A percentile compares a stretch with the other conserved stretches of the same genome.
phyloP scores from a whole-genome alignment of 2,329 filamentous ascomycete genomes.

The Penicillium freii region DNA sequence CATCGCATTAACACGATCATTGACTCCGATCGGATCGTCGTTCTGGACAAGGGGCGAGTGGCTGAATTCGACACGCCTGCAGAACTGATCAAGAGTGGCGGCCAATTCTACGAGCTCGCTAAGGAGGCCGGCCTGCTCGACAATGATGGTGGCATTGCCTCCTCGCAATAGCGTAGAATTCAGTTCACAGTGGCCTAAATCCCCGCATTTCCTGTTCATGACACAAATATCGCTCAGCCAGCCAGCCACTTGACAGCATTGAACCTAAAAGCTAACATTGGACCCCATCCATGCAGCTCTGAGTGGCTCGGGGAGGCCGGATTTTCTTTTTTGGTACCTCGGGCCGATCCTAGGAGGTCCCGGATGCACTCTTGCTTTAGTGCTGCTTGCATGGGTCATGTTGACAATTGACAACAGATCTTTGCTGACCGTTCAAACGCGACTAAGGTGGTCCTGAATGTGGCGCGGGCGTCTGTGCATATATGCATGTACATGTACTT shows the following conservation, averaged over 20 bases:
- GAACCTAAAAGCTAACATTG: background rate
- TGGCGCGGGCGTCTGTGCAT: constrained; percentile 21
- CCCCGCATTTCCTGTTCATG: constrained; percentile 6
- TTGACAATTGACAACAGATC: constrained; percentile 1
- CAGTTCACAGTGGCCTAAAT: constrained; percentile 11
- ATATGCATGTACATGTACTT: constrained; percentile 14
- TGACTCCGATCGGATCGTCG: constrained; percentile 82
- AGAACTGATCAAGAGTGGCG: constrained; percentile 70
- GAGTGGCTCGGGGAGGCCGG: constrained; percentile 21
- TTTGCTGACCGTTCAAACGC: constrained; percentile 9
- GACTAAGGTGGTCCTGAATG: background rate
- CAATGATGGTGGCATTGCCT: constrained; percentile 36
- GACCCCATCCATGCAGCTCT: constrained; percentile 11
- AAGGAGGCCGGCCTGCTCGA: constrained; percentile 79
- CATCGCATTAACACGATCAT: constrained; percentile 98
- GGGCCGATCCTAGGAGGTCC: constrained; percentile 15
- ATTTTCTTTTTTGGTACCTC: constrained; percentile 3
- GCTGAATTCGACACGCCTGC: constrained; percentile 88
- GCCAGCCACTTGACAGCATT: constrained; percentile 5
- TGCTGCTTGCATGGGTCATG: constrained; percentile 16
- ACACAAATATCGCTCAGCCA: constrained; percentile 6
- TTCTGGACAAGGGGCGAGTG: constrained; percentile 85
- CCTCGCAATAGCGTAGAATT: constrained; percentile 14
- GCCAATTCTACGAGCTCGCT: constrained; percentile 85
- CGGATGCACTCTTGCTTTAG: constrained; percentile 9